These are phyloP conservation scores for Piper betle DNA, from an alignment of 164 flowering plant genomes.

Conservation along the genomic window DNA sequence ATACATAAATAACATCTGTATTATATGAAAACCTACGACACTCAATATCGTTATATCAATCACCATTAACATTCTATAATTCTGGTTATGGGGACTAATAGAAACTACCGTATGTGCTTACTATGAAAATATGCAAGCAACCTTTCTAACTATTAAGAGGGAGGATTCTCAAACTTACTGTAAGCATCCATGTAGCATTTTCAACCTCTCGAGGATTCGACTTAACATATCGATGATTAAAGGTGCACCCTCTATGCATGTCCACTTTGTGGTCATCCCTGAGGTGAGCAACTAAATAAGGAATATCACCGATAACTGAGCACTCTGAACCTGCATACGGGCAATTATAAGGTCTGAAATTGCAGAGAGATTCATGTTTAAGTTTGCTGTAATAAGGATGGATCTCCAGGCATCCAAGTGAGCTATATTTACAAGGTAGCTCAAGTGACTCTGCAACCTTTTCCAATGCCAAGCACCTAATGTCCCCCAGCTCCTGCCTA, in stretches of 20 bases:
- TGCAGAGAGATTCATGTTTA: conserved; percentile 38
- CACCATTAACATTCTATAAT: no score
- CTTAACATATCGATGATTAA: conserved; percentile 88
- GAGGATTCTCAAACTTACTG: not conserved
- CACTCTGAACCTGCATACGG: conserved; percentile 78
- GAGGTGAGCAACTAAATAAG: conserved; percentile 71
- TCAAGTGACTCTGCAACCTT: conserved; percentile 48
- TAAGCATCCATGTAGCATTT: conserved; percentile 3
- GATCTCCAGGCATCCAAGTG: conserved; percentile 38
- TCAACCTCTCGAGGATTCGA: conserved; percentile 18
- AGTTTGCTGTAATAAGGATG: conserved; percentile 48
- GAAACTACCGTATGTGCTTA: no score
- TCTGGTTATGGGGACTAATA: no score
- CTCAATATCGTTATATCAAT: no score
- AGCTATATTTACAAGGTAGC: conserved; percentile 36
- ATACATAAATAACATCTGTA: no score
- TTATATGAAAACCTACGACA: no score
- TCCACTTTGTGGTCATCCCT: conserved; percentile 19
- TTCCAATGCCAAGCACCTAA: conserved; percentile 60
- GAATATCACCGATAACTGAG: conserved; percentile 68
- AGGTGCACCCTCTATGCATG: conserved; percentile 90
- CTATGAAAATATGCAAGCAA: conserved; percentile 78
- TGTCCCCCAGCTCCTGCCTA: conserved; percentile 54
- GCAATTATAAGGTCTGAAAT: conserved; percentile 46
- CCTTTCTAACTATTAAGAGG: conserved; percentile 95